A percentile compares a stretch with the other conserved stretches of the same genome.
phyloP scores from a whole-genome alignment of 2,329 filamentous ascomycete species.

The Incumbomyces lentus region DNA sequence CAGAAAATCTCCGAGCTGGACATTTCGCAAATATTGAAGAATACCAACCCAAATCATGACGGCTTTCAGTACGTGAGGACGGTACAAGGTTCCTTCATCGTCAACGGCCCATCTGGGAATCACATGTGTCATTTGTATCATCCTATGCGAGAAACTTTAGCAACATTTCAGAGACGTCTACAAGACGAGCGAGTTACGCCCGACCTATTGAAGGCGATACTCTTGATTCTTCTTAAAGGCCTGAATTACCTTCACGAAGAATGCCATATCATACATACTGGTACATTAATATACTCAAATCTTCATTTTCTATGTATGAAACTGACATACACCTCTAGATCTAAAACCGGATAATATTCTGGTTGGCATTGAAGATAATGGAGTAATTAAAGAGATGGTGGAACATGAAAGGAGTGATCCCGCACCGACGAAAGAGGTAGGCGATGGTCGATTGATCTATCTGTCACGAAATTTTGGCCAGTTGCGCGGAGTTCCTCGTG shows the following conservation, averaged over 20 bases:
- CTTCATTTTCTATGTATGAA: neutral
- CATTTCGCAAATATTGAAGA: neutral
- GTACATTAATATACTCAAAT: neutral
- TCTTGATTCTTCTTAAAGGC: slow-evolving; percentile 29
- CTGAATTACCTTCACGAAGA: slow-evolving; percentile 33
- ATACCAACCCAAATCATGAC: neutral
- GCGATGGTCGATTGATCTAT: neutral
- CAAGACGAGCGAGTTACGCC: neutral
- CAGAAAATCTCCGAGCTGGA: neutral
- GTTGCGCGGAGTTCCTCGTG: neutral
- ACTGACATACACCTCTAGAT: slow-evolving; percentile 22
- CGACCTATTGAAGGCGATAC: slow-evolving; percentile 12
- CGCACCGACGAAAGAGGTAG: neutral
- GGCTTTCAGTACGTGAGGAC: slow-evolving; percentile 2
- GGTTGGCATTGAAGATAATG: slow-evolving; percentile 24
- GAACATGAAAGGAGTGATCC: neutral
- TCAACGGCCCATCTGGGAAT: neutral
- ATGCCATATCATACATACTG: slow-evolving; percentile 33
- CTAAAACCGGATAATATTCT: slow-evolving; percentile 37
- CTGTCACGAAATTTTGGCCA: neutral
- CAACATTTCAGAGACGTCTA: slow-evolving; percentile 2
- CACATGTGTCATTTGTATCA: slow-evolving; percentile 2
- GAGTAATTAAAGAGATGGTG: neutral
- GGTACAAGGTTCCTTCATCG: neutral
- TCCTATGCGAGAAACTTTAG: slow-evolving; percentile 1